Conservation (phyloP, 805 yeast genomes). For the Brettanomyces anomalus region DNA sequence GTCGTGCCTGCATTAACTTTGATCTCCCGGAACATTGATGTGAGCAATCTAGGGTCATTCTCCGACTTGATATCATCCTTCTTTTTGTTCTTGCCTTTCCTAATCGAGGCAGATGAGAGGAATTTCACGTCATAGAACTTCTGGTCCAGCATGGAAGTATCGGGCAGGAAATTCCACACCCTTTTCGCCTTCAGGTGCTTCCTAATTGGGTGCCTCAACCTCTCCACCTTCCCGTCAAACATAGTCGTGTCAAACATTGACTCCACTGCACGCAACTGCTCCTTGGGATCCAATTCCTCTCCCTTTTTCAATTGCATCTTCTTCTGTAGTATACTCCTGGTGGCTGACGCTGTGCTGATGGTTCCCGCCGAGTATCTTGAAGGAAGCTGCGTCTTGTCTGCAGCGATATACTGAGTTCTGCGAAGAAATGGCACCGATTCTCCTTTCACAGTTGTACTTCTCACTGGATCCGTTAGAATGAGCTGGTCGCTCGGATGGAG, state of each 20-base stretch:
- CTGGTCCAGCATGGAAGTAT: slow-evolving; percentile 83
- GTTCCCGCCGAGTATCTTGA: slow-evolving; percentile 5
- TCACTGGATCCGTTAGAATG: slow-evolving; percentile 71
- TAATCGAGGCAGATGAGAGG: slow-evolving; percentile 44
- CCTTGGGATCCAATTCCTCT: slow-evolving; percentile 44
- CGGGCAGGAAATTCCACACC: slow-evolving; percentile 81
- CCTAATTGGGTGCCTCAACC: slow-evolving; percentile 71
- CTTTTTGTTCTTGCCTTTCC: slow-evolving; percentile 26
- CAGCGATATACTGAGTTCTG: slow-evolving; percentile 87
- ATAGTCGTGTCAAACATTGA: slow-evolving; percentile 56
- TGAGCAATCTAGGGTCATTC: slow-evolving; percentile 30
- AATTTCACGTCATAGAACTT: slow-evolving; percentile 58
- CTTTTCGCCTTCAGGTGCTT: slow-evolving; percentile 63
- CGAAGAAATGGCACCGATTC: slow-evolving; percentile 54
- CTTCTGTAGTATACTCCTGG: slow-evolving; percentile 14
- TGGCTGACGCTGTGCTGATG: slow-evolving; percentile 12
- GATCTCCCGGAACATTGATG: slow-evolving; percentile 68
- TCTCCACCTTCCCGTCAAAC: slow-evolving; percentile 29
- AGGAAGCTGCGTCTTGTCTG: slow-evolving; percentile 32
- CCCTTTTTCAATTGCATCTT: slow-evolving; percentile 22
- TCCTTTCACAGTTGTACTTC: slow-evolving; percentile 31
- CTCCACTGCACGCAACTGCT: slow-evolving; percentile 65
- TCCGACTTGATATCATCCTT: slow-evolving; percentile 24
- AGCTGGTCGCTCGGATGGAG: slow-evolving; percentile 74
- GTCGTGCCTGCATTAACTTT: slow-evolving; percentile 54